Conservation (phyloP, 257 asterid genomes). For the Fraxinus cuspidata region DNA sequence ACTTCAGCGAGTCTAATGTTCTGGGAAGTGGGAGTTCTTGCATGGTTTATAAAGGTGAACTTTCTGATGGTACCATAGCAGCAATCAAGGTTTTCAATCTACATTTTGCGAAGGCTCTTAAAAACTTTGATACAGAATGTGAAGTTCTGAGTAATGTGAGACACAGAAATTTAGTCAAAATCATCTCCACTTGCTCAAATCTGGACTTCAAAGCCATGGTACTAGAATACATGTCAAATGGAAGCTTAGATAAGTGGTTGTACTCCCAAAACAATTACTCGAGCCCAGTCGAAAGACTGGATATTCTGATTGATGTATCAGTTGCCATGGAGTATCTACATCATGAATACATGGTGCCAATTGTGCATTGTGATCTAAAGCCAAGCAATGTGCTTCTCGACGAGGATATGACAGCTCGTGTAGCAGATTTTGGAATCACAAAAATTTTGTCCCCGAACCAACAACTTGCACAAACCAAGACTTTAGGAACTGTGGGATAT, state of each 20-base stretch:
- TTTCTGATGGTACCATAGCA: conserved; percentile 25
- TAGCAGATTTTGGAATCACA: conserved; percentile 49
- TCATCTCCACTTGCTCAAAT: conserved; percentile 48
- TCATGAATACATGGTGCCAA: conserved; percentile 35
- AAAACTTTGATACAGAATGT: conserved; percentile 42
- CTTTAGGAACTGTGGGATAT: conserved; percentile 52
- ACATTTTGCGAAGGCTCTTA: conserved; percentile 24
- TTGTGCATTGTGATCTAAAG: conserved; percentile 51
- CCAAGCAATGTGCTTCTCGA: conserved; percentile 53
- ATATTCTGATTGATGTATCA: conserved; percentile 38
- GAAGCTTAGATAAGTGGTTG: conserved; percentile 40
- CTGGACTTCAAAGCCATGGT: conserved; percentile 46
- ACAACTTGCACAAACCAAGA: conserved; percentile 28
- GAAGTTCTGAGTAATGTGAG: conserved; percentile 40
- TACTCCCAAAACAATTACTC: conserved; percentile 21
- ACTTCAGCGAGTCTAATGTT: conserved; percentile 26
- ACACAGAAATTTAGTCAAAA: conserved; percentile 43
- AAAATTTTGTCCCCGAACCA: conserved; percentile 39
- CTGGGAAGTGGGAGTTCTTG: conserved; percentile 42
- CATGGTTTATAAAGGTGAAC: conserved; percentile 31
- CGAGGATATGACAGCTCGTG: conserved; percentile 45
- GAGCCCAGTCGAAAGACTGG: conserved; percentile 35
- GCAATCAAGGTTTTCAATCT: conserved; percentile 44
- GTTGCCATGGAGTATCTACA: conserved; percentile 50
- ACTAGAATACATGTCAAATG: conserved; percentile 50